Conservation (phyloP, 2,329 filamentous ascomycete species). For the Penicillium paneum region DNA sequence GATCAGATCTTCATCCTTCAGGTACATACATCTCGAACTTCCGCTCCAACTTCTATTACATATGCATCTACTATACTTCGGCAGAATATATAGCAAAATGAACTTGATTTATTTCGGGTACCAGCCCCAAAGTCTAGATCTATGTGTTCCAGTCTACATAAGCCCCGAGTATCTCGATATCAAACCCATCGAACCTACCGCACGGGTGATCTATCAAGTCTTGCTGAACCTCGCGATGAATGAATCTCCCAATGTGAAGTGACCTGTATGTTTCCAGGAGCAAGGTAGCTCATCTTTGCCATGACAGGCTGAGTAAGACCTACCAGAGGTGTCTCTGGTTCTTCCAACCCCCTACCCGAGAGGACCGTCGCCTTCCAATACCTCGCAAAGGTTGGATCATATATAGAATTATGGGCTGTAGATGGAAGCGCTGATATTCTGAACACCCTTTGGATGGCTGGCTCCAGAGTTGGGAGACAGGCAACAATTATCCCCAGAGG, state of each 20-base stretch:
- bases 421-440: conserved; percentile 3
- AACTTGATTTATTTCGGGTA: not conserved
- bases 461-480: conserved; percentile 14
- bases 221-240: conserved; percentile 21
- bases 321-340: conserved; percentile 16
- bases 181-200: conserved; percentile 1
- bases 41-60: too few relatives aligned
- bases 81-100: not conserved
- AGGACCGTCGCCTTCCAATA: conserved; percentile 16
- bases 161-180: not conserved
- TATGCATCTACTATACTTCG: not conserved
- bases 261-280: conserved; percentile 20
- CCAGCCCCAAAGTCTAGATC: not conserved
- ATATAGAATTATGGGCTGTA: not conserved
- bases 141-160: not conserved
- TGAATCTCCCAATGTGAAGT: conserved; percentile 27
- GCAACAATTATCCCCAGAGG: conserved; percentile 17
- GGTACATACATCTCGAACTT: not conserved
- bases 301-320: conserved; percentile 10
- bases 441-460: conserved; percentile 6
- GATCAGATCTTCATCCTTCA: not conserved
- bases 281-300: conserved; percentile 16
- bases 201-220: conserved; percentile 17
- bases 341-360: conserved; percentile 7
- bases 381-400: conserved; percentile 3